Evolutionary conservation across 768 basidiomycete genomes (phyloP).

Genomic region (Russula foetens): DNA sequence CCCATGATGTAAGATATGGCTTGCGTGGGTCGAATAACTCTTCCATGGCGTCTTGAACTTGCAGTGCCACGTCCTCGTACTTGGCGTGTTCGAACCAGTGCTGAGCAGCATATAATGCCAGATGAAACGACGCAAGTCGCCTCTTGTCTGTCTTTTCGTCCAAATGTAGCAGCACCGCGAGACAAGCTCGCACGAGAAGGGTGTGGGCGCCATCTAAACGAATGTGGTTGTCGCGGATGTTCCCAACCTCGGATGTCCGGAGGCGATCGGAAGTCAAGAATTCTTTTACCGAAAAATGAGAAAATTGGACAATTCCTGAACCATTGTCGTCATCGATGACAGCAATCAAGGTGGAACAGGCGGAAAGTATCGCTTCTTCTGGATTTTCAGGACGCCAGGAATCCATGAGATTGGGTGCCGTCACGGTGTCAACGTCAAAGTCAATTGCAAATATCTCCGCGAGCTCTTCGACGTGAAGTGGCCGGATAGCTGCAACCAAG

Average conservation of each 20-base stretch:
- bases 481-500: not conserved
- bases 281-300: not conserved
- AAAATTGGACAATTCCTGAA: not conserved
- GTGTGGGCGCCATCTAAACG: not conserved
- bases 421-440: not conserved
- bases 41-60: not conserved
- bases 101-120: not conserved
- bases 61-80: not conserved
- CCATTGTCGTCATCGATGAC: not conserved
- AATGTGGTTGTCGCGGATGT: not conserved
- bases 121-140: not conserved
- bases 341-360: not conserved
- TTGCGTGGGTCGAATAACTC: not conserved
- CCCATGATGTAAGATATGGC: not conserved
- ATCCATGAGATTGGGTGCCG: not conserved
- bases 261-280: not conserved
- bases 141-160: not conserved
- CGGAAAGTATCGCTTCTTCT: not conserved
- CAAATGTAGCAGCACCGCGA: not conserved
- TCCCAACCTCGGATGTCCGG: not conserved
- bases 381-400: not conserved
- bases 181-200: not conserved
- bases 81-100: not conserved
- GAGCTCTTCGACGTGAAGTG: not conserved
- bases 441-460: not conserved